Evolutionary conservation across 2,329 filamentous ascomycete species (phyloP), one percentile per base, ranked within the genome.

Genomic region (Ophiostoma ulmi): DNA sequence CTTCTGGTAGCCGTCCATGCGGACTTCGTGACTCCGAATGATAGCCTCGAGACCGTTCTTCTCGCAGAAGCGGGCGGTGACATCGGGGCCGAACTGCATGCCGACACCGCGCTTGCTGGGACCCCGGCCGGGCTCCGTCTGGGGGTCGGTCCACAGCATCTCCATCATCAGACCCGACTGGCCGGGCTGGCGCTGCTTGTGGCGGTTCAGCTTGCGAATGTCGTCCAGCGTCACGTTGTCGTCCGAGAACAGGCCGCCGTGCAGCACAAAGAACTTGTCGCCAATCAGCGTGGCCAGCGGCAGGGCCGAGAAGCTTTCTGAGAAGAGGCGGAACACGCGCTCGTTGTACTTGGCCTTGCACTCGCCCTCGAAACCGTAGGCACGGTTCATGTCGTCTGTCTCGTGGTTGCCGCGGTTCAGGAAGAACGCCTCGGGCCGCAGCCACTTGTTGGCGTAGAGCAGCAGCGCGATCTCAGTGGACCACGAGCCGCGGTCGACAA

Each of bases 121-220:
- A 10, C 94, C 93, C 75, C 95, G 89, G 69, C 95, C 95, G 38
- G 91, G 89, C 75, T 89, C 85, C 0, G 91, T 86, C 79, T 99
- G 95, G 2, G 95, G 95, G 78, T 99, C 95, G 0, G 95, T 98
- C 95, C 95, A 99, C 66, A 99, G 87, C 95, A 99, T 99, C 81
- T 99, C 95, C 95, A 99, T 99, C 95, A 99, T 99, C 76, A 99
- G 83, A 17, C 95, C 95, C 67, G 91, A 83, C 80, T 99, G 95
- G 41, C 95, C 95, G 2, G 95, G 70, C 78, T 78, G 72, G 63
- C 80, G 80, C 70, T 80, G 78, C 74, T 82, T 81, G 72, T 81
- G 80, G 69, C 80, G 80, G 73, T 81, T 80, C 71, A 77, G 76
- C 70, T 73, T 76, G 74, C 95, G 88, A 75, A 99, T 96, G 78